phyloP scores from a whole-genome alignment of 805 yeast species.

The Pichia cephalocereana region DNA sequence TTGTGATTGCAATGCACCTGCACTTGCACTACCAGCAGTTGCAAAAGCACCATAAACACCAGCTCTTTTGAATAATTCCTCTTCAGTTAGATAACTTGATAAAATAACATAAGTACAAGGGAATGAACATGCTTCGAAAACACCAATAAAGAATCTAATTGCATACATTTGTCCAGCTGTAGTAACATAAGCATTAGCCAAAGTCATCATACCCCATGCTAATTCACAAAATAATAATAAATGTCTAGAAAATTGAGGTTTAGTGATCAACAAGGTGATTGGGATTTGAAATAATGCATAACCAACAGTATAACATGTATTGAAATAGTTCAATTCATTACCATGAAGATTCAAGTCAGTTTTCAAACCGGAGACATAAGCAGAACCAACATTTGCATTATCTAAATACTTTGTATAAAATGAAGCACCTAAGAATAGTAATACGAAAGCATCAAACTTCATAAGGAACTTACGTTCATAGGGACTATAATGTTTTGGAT shows the following conservation, averaged over 20 bases:
- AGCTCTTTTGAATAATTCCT: constrained; percentile 50
- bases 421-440: constrained; percentile 25
- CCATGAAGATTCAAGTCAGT: constrained; percentile 50
- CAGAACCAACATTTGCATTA: constrained; percentile 50
- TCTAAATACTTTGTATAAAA: constrained; percentile 67
- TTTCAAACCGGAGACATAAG: constrained; percentile 57
- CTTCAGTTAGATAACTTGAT: constrained; percentile 55
- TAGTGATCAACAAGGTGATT: constrained; percentile 46
- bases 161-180: constrained; percentile 45
- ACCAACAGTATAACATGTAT: constrained; percentile 51
- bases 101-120: constrained; percentile 53
- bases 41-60: constrained; percentile 47
- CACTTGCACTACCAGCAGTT: constrained; percentile 50
- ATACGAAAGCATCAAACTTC: constrained; percentile 9
- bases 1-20: constrained; percentile 43
- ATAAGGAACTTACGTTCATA: constrained; percentile 12
- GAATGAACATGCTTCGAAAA: constrained; percentile 60
- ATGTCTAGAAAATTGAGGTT: constrained; percentile 41
- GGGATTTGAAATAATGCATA: constrained; percentile 54
- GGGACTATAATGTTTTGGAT: constrained; percentile 13
- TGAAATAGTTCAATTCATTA: constrained; percentile 52
- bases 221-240: constrained; percentile 48
- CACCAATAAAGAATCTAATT: constrained; percentile 57
- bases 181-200: constrained; percentile 40
- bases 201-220: constrained; percentile 60